These are phyloP conservation scores for Colletotrichum lentis DNA, from an alignment of 2,329 filamentous ascomycete species.

Conservation along the genomic window DNA sequence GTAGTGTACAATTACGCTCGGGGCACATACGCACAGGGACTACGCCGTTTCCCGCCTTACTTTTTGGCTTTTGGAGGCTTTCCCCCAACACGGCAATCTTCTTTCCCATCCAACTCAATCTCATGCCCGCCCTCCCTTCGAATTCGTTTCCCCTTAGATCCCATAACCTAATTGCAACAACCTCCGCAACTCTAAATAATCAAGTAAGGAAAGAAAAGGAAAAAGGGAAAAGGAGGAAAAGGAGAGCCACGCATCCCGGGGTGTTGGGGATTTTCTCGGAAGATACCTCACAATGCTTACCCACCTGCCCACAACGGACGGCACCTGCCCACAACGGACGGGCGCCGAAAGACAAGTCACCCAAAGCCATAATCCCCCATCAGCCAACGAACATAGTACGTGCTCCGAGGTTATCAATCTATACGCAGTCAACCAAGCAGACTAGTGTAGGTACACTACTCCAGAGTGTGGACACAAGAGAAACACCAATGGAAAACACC, in stretches of 20 bases:
- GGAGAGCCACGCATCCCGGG: no score
- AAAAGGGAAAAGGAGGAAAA: no score
- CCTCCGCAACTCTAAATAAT: background rate
- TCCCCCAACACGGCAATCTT: constrained; percentile 3
- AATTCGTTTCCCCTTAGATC: background rate
- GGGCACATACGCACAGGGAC: constrained; percentile 3
- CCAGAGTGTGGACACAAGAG: no score
- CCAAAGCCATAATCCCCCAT: background rate
- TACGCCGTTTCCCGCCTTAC: constrained; percentile 3
- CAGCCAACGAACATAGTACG: no score
- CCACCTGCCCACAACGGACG: background rate
- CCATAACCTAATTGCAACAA: constrained; percentile 7
- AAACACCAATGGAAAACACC: background rate
- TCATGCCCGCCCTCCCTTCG: background rate
- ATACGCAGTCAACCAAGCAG: no score
- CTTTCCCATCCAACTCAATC: background rate
- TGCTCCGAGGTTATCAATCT: background rate
- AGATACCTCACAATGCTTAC: no score
- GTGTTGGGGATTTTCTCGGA: no score
- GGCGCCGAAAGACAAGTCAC: constrained; percentile 5
- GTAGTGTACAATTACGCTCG: background rate
- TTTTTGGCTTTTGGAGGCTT: constrained; percentile 1
- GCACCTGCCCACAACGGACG: background rate
- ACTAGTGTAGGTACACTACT: no score
- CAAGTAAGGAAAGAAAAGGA: background rate